Base-by-base conservation (phyloP, 192 early-diverging fungal species). In the Rhizophagus prolifer region DNA sequence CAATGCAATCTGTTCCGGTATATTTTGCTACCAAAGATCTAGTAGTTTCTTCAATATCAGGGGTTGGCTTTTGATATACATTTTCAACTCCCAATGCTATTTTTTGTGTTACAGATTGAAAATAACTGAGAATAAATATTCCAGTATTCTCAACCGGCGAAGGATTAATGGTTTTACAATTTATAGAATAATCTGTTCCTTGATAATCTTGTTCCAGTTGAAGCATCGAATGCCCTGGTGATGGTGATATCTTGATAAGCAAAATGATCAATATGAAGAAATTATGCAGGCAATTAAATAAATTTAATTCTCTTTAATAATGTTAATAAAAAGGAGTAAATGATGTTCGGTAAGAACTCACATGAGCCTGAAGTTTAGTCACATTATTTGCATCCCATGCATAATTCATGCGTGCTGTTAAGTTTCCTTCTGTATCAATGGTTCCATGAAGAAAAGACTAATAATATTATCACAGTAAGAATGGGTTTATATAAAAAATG, bases 151-250 rank as follows among this genome's bases (percentile, higher is more conserved):
- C 96, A 10, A 94, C 79, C 4, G 92, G 92, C 70, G 96, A 96
- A 41, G 97, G 94, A 89, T 99, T 98, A 84, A 98, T 90, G 59
- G 93, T 94, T 88, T 98, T 99, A 81, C 95, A 69, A 82, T 93
- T 97, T 78, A 93, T 67, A 64, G 96, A 90, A 82, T 89, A 97
- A 83, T 98, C 96, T 14, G 88, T 79, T 50, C 96, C 97, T 60
- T 90, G 89, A 84, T 95, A 92, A 79, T 99, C 98, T 81, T 94
- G 92, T 81, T 99, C 98, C 28, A 94, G 74, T 81, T 96, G 92
- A 31, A 98, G 75, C 93, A 96, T 95, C 62, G 93, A 94, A 77
- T 98, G 93, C 70, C 92, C 92, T 41, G 93, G 91, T 26, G 80
- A 86, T 85, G 70, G 90, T 89, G 63, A 97, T 70, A 87, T 88